Percentiles rank a stretch among this genome's conserved stretches.
Evolutionary conservation across 179 eudicot genomes (phyloP).

Genomic region (Patellifolia procumbens): DNA sequence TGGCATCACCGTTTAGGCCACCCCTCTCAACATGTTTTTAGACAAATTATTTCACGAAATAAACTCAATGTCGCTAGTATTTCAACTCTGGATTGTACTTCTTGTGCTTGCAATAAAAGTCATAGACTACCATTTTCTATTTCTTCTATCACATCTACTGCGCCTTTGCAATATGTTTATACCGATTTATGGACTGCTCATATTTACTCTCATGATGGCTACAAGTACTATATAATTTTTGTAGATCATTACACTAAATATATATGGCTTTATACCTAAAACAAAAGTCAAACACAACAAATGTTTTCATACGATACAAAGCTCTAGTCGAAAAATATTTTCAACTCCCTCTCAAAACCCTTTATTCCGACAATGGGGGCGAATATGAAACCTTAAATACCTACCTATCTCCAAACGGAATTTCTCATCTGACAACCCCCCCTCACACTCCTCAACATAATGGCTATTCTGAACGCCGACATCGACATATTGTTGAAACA

Average conservation of each 20-base stretch:
- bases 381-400: not conserved
- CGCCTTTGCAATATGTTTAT: not conserved
- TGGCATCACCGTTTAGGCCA: not conserved
- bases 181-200: not conserved
- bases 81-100: not conserved
- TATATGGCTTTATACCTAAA: not conserved
- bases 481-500: not conserved
- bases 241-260: not conserved
- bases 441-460: not conserved
- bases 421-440: not conserved
- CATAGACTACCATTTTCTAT: not conserved
- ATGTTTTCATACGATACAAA: too few species aligned
- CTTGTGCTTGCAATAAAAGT: slow-evolving; percentile 14
- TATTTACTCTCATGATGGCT: not conserved
- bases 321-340: not conserved
- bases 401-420: not conserved
- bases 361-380: not conserved
- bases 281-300: not conserved
- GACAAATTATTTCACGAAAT: not conserved
- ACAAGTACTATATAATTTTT: not conserved
- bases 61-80: not conserved
- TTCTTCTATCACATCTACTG: not conserved
- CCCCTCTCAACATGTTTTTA: not conserved
- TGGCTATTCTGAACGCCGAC: not conserved
- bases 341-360: not conserved